phyloP scores from a whole-genome alignment of 306 rosid species.

The Hippophae gyantsensis region DNA sequence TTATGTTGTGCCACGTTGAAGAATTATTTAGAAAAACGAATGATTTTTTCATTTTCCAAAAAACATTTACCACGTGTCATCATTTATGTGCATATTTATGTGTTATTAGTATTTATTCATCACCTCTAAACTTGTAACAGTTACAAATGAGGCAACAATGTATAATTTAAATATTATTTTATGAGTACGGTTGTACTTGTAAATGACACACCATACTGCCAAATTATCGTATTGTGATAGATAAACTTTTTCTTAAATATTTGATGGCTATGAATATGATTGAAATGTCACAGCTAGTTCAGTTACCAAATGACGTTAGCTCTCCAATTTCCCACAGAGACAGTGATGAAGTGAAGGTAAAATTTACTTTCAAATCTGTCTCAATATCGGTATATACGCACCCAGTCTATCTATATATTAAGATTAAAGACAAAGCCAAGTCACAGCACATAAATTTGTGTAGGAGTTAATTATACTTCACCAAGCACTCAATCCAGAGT shows the following conservation, averaged over 20 bases:
- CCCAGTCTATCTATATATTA: background rate
- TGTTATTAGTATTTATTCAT: too few species aligned
- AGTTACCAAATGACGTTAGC: constrained; percentile 36
- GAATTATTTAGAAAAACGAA: too few species aligned
- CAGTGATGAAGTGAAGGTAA: constrained; percentile 67
- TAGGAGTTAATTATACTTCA: constrained; percentile 77
- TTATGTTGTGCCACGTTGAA: too few species aligned
- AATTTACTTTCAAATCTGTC: constrained; percentile 15
- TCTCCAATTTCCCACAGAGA: constrained; percentile 64
- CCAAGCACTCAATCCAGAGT: constrained; percentile 75
- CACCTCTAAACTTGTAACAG: too few species aligned
- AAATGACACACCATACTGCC: too few species aligned
- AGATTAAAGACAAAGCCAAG: background rate
- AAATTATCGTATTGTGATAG: too few species aligned
- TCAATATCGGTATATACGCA: background rate
- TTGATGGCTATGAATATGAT: constrained; percentile 20
- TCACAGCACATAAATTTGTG: background rate
- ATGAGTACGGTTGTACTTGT: too few species aligned
- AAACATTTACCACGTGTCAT: too few species aligned
- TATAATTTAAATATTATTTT: too few species aligned
- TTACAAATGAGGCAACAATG: too few species aligned
- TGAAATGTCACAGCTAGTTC: constrained; percentile 20
- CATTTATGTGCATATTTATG: too few species aligned
- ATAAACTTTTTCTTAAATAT: background rate
- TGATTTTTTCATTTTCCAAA: too few species aligned